phyloP scores from a whole-genome alignment of 176 grass and related monocot genomes.

The Pontederia paniculata region DNA sequence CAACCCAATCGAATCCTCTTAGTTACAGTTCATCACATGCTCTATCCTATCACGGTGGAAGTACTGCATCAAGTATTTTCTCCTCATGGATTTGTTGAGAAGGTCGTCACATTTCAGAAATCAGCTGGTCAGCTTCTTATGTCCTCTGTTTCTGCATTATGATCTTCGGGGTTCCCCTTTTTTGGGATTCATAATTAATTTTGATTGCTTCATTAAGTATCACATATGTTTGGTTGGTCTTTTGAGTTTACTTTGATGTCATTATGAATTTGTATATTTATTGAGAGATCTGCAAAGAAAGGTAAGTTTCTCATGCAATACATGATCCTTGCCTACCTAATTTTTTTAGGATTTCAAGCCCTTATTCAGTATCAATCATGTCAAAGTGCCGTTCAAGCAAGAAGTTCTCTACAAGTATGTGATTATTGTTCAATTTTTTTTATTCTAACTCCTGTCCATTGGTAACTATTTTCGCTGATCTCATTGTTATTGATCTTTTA shows the following conservation, averaged over 20 bases:
- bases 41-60: constrained; percentile 99
- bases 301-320: no score
- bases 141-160: constrained; percentile 21
- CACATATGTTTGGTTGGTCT: no score
- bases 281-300: no score
- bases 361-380: constrained; percentile 76
- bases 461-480: not conserved
- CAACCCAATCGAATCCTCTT: constrained; percentile 98
- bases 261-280: no score
- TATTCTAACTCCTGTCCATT: not conserved
- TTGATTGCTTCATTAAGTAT: no score
- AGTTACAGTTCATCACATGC: constrained; percentile 98
- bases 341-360: constrained; percentile 79
- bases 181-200: no score
- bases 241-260: no score
- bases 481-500: constrained; percentile 25
- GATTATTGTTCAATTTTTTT: constrained; percentile 22
- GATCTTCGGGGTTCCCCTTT: no score
- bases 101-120: constrained; percentile 99
- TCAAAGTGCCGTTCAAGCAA: constrained; percentile 76
- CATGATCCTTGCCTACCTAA: not conserved
- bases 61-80: constrained; percentile 98
- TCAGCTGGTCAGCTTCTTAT: constrained; percentile 70
- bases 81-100: constrained; percentile 95
- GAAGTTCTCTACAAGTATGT: constrained; percentile 74